Base-by-base conservation (phyloP, 1,139 yeast genomes). In the Kurtzmaniella natalensis region DNA sequence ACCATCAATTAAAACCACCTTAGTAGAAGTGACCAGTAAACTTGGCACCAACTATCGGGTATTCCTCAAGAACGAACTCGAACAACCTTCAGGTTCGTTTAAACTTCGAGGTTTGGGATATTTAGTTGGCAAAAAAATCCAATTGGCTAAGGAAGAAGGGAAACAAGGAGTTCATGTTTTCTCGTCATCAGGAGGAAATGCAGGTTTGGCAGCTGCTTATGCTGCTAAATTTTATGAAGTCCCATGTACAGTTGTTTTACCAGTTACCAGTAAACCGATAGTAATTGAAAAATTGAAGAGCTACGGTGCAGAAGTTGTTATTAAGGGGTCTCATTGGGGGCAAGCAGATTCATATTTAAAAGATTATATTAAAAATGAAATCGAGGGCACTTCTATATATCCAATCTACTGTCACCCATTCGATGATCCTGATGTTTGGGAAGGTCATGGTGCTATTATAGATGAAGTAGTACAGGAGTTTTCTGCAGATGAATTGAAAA, bases 121-220 rank as follows among this genome's bases (percentile, higher is more conserved):
- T 33, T 46, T 63, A 38, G 48, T 65, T n/a, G 46, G 43, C 5
- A 34, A 37, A 14, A 46, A 53, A 7, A 48, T 63, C 9, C 33
- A 35, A 4, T 40, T 41, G 11, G 58, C 64, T 2, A 38, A 42
- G 13, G 35, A 26, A 4, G 35, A 34, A n/a, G 47, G 43, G 7
- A 38, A 42, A 11, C 35, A 43, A 4, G 38, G 39, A 11, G 50
- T 61, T 9, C 56, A 53, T 14, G 61, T 64, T 5, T 64, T 57
- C 39, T 64, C 69, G n/a, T 61, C 70, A 3, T 59, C 67, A 30
- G 72, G 72, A 6, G 72, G 72, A 5, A 66, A 66, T 42, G 72
- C 72, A n/a, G 72, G 72, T 0, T 48, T 66, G 30, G 70, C 72
- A 9, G 72, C 71, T 8, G 72, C 70, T 2, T 65, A 60, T 37